Base-by-base conservation (phyloP, 352 stramenopile genomes). In the Phytophthora tentaculata region DNA sequence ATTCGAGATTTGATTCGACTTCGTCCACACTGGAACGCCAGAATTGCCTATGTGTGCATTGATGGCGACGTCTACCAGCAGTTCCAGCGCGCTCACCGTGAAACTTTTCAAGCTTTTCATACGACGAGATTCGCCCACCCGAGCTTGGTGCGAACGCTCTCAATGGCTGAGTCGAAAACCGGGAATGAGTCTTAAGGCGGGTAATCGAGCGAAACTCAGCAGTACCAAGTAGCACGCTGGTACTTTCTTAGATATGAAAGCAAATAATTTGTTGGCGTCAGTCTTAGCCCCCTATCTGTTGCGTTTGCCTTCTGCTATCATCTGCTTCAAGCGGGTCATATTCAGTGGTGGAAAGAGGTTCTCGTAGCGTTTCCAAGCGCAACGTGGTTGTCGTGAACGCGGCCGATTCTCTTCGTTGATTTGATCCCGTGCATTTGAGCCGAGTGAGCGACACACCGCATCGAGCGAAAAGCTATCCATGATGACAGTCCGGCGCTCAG, bases 11-110 rank as follows among this genome's bases (percentile, higher is more conserved):
- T 76, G 37, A 73, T 89, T n/a, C 71, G 72, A 12, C 61, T 71
- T 1, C 56, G 61, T 37, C 61, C 57, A 9, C 20, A 60, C 8
- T 92, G 82, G 68, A 56, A 47, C 3, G 62, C 77, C 50, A 84
- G 68, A 14, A 58, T 92, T 14, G 71, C 56, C 16, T 87, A 90
- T 48, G 80, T 89, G 7, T 90, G 80, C 56, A 58, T 88, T 22
- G 81, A 90, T 26, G 66, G 64, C n/a, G 37, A 56, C 0, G 70
- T 79, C 0, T 74, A 73, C 12, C n/a, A 54, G 3, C 53, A 80
- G 14, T 90, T 92, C 32, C 9, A 44, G 14, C 50, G 39, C 6
- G 80, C 80, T 9, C 39, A 51, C n/a, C 19, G 37, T 2, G 51
- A 69, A 37, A 61, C 47, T 19, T 22, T 71, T 13, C 14, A 37